Evolutionary conservation across 768 basidiomycete species (phyloP), one percentile per base, ranked within the genome.

Genomic region (Hemileccinum impolitum): DNA sequence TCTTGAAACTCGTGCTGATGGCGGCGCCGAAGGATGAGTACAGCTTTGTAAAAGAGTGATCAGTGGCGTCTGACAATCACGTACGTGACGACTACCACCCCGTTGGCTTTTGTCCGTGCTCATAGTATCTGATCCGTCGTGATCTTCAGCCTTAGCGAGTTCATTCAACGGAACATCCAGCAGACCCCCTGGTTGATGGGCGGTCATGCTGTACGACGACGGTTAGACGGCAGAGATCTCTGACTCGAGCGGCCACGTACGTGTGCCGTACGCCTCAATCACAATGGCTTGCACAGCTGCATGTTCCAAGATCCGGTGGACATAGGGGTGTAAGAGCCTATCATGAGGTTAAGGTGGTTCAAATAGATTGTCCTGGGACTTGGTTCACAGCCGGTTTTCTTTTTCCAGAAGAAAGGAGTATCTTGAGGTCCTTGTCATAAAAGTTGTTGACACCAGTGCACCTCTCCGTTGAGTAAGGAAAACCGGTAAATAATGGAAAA

Each of bases 381-480:
- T 89, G 87, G 66, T 88, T 89, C 9, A 78, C 82, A 2, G 72
- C 81, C 0, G 85, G 86, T 55, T 75, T 77, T 55, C 84, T 66
- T 59, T 84, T 81, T 8, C 82, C 81, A 2, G 76, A 76, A 30
- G 28, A 30, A 2, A 30, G 11, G 4, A 30, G 8, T 17, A 72
- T 70, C 39, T 76, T 62, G 18, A 87, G 74, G 25, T 89, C 74
- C 1, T 70, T 47, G 12, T 80, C 72, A 12, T 70, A 70, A 58
- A 85, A 87, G 69, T 88, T 88, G 68, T 80, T 83, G 35, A 87
- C 82, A 18, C 85, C 85, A 47, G 87, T 85, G 62, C 79, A 84
- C 78, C 82, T 84, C 38, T 35, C 28, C 28, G 28, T 30, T 30
- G 28, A 30, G 11, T 8, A 30, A 30, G 28, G 23, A 30, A 30